Percentiles rank a stretch among this genome's conserved stretches.
Evolutionary conservation across 2,329 filamentous ascomycete species (phyloP).

Genomic region (Aspergillus ruber): DNA sequence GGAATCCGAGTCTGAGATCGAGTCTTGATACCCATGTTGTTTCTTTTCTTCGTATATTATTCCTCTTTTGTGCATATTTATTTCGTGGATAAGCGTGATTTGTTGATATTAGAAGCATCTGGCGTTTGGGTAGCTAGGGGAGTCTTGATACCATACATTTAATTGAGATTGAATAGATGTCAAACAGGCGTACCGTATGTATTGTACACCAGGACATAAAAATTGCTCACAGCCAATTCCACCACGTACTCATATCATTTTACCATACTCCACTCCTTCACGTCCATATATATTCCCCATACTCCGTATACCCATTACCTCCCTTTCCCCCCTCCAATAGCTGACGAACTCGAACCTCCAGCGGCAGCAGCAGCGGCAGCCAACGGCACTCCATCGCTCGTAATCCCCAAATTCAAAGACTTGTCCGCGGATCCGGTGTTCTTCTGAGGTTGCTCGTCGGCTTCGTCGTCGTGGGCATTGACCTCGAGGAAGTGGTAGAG

Average conservation of each 20-base stretch:
- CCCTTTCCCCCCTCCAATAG: constrained; percentile 9
- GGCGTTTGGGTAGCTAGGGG: too few relatives aligned
- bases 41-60: background rate
- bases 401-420: background rate
- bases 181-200: too few relatives aligned
- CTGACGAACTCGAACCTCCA: constrained; percentile 12
- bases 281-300: background rate
- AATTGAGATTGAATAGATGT: too few relatives aligned
- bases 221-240: background rate
- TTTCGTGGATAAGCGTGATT: too few relatives aligned
- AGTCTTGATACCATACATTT: too few relatives aligned
- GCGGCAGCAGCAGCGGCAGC: constrained; percentile 6
- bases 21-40: background rate
- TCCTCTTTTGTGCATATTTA: too few relatives aligned
- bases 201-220: too few relatives aligned
- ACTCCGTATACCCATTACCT: constrained; percentile 4
- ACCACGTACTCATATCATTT: background rate
- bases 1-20: background rate
- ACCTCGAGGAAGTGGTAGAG: constrained; percentile 95
- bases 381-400: background rate
- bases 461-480: constrained; percentile 61
- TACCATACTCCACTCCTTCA: background rate
- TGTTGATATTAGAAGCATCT: too few relatives aligned
- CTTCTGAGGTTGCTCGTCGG: constrained; percentile 6
- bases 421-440: constrained; percentile 3